phyloP scores from a whole-genome alignment of 2,329 filamentous ascomycete genomes.

The Neonectria neomacrospora region DNA sequence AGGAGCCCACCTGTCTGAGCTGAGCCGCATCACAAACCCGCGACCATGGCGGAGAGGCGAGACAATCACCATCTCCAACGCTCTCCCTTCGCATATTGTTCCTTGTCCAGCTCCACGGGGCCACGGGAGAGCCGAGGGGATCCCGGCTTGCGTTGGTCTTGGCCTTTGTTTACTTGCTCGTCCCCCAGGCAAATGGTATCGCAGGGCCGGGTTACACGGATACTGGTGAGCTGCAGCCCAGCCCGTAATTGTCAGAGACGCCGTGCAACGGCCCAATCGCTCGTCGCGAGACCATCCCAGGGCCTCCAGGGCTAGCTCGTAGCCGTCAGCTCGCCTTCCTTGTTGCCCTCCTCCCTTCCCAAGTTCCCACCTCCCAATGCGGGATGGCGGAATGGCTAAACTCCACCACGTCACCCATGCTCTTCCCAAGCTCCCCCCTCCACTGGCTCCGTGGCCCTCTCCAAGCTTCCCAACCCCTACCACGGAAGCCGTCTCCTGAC shows the following conservation, averaged over 20 bases:
- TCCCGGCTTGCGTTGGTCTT: conserved; percentile 20
- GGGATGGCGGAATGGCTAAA: conserved; percentile 37
- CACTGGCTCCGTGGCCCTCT: conserved; percentile 11
- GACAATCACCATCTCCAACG: conserved; percentile 4
- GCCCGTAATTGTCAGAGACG: conserved; percentile 41
- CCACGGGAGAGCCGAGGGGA: conserved; percentile 24
- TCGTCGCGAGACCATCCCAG: conserved; percentile 28
- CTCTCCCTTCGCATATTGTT: conserved; percentile 3
- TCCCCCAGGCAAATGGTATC: conserved; percentile 19
- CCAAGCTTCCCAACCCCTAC: conserved; percentile 32
- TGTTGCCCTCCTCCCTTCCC: conserved; percentile 20
- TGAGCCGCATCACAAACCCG: conserved; percentile 30
- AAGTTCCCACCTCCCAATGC: conserved; percentile 34
- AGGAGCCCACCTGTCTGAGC: conserved; percentile 31
- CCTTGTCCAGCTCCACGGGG: neutral
- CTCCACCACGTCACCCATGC: conserved; percentile 43
- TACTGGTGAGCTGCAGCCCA: conserved; percentile 34
- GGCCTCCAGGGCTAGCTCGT: conserved; percentile 28
- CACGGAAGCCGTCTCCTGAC: conserved; percentile 39
- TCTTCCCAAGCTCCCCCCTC: conserved; percentile 8
- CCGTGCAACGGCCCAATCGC: conserved; percentile 39
- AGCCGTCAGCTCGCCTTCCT: conserved; percentile 39
- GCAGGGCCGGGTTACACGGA: conserved; percentile 26
- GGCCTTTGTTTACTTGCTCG: conserved; percentile 25
- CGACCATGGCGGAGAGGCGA: conserved; percentile 19